Base-by-base conservation (phyloP, 169 alveolate genomes). In the Eimeria maxima region DNA sequence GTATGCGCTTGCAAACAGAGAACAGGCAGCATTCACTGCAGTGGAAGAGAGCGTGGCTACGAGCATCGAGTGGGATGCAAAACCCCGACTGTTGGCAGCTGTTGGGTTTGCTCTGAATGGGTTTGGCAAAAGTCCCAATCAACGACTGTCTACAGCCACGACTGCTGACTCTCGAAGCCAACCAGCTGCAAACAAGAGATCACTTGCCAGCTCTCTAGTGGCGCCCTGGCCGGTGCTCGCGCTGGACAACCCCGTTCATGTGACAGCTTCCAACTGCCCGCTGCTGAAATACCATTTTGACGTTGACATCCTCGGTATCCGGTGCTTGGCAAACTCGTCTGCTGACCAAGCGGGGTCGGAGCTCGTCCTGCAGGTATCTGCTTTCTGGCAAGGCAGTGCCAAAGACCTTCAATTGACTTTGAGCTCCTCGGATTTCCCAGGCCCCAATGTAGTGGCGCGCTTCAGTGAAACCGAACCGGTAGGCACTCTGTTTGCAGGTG, bases 301-400 rank as follows among this genome's bases (percentile, higher is more conserved):
- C 57, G 50, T 92, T 27, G 95, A 92, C 84, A 16, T 92, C 24
- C 91, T 92, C 38, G 95, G 95, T 63, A 22, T 92, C 38, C 90
- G 95, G 67, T 29, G 63, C 6, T 65, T 92, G 14, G 73, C 84
- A 50, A 27, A 71, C 3, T 63, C 78, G 50, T 80, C 63, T 29
- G n/a, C 71, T 63, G 90, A 57, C 20, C 95, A 47, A 14, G 38
- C 60, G 33, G 24, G 60, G 47, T 18, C 89, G 18, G 95, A 92
- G 57, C 84, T 76, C 44, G 47, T 78, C 33, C 90, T 92, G 22
- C 53, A 47, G 45, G 84, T 92, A 10, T 76, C 90, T 6, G 84
- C 95, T n/a, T 92, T 92, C 83, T 92, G 95, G 95, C 95, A 47
- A 65, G 95, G 83, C 44, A 73, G 67, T 67, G 80, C 95, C 44